Conservation (phyloP, 2,329 filamentous ascomycete species). For the Lithohypha guttulata region DNA sequence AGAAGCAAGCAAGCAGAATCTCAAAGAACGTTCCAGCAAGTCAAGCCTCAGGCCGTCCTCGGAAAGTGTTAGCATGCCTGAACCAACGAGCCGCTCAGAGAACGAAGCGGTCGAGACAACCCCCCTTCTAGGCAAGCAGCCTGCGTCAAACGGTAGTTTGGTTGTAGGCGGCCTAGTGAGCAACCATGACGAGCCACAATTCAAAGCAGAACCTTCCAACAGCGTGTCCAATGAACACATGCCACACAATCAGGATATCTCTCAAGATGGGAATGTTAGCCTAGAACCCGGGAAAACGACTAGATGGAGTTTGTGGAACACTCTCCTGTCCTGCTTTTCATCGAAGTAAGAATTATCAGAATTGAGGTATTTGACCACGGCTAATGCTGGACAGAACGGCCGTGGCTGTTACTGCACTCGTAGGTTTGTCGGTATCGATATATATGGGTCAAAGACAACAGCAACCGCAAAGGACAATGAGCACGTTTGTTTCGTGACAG, state of each 20-base stretch:
- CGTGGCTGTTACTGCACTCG: neutral
- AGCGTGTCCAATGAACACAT: no score
- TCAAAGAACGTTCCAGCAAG: neutral
- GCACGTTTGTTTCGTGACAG: no score
- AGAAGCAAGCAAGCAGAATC: constrained; percentile 6
- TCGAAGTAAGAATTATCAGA: neutral
- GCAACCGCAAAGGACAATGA: no score
- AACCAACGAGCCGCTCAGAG: neutral
- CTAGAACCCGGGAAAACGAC: no score
- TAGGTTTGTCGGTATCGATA: neutral
- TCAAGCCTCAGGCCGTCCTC: neutral
- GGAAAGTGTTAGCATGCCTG: neutral
- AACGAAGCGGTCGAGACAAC: neutral
- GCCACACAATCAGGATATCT: no score
- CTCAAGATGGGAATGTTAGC: no score
- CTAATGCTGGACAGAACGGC: neutral
- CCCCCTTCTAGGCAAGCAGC: neutral
- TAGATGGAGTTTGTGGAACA: neutral
- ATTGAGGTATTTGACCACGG: neutral
- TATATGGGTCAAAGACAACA: no score
- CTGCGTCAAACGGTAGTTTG: no score
- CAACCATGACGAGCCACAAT: no score
- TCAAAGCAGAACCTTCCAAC: no score
- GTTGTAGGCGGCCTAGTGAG: no score
- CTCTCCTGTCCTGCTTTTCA: neutral